A percentile compares a stretch with the other conserved stretches of the same genome.
phyloP scores from a whole-genome alignment of 176 grass and related monocot genomes.

The Pharus latifolius region DNA sequence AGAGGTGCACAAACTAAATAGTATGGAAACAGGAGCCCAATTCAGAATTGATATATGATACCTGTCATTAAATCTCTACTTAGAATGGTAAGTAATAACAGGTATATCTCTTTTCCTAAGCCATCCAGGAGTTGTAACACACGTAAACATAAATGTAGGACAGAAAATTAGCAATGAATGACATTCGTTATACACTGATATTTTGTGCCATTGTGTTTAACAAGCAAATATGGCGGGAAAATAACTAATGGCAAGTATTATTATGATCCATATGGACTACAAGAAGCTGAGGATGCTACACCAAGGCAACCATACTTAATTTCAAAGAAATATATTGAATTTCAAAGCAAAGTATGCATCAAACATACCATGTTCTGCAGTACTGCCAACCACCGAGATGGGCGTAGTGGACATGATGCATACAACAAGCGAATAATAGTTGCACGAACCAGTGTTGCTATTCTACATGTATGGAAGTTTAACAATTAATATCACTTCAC shows the following conservation, averaged over 20 bases:
- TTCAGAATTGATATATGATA: neutral
- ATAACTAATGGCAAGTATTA: slow-evolving; percentile 2
- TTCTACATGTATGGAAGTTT: slow-evolving; percentile 40
- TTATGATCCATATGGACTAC: neutral
- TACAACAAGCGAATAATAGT: slow-evolving; percentile 89
- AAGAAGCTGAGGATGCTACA: neutral
- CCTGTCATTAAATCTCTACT: neutral
- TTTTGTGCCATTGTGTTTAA: neutral
- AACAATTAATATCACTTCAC: neutral
- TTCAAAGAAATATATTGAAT: neutral
- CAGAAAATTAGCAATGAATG: no score
- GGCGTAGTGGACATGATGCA: slow-evolving; percentile 64
- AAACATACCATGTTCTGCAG: slow-evolving; percentile 63
- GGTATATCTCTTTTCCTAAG: neutral
- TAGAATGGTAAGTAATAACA: neutral
- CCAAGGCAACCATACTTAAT: no score
- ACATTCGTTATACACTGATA: neutral
- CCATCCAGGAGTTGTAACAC: neutral
- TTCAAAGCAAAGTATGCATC: neutral
- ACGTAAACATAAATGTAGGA: neutral
- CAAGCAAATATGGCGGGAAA: neutral
- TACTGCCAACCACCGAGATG: slow-evolving; percentile 83
- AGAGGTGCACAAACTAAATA: neutral
- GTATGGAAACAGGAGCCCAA: neutral
- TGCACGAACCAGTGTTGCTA: slow-evolving; percentile 73